Base-by-base conservation (phyloP, 768 basidiomycete species). In the Wakefieldia striispora region DNA sequence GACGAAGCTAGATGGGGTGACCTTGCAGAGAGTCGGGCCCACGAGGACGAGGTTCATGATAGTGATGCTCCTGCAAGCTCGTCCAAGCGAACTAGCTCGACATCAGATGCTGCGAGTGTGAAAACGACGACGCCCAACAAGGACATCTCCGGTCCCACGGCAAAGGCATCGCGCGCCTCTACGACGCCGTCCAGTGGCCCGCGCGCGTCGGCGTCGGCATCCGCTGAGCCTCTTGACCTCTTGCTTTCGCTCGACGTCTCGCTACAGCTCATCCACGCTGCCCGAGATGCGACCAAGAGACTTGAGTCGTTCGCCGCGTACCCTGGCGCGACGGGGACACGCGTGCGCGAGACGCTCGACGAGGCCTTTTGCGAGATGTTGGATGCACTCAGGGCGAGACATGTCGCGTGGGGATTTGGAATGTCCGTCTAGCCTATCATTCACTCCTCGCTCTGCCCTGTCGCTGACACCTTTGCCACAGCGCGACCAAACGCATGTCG, bases 321-420 rank as follows among this genome's bases (percentile, higher is more conserved):
- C 64, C 92, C 94, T 0, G 91, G 92, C 0, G 78, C 82, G 50
- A 91, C 89, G 52, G 95, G 97, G 4, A 81, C 81, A 53, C 84
- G 89, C 3, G 94, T 99, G 2, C 75, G 84, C 26, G 94, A 97
- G 61, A 93, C 93, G 2, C 87, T 97, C 49, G 95, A 99, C 68
- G 95, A 98, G 68, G 71, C 91, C 4, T 97, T 97, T 51, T 86
- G 94, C 29, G 74, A 95, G 37, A 75, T 95, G 72, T 70, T 98
- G 27, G 82, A 84, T 24, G 82, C 84, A 0, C 69, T 97, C 2
- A 80, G 86, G 3, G 85, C 90, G 35, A 73, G 84, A 27, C 97
- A 99, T 65, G 75, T 97, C 31, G 74, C 73, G 1, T 81, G 81
- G 24, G 97, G 93, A 0, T 99, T 98, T 63, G 71, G 75, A 26